Conservation (phyloP, 202 grass and related monocot genomes). For the Hordeum pubiflorum region DNA sequence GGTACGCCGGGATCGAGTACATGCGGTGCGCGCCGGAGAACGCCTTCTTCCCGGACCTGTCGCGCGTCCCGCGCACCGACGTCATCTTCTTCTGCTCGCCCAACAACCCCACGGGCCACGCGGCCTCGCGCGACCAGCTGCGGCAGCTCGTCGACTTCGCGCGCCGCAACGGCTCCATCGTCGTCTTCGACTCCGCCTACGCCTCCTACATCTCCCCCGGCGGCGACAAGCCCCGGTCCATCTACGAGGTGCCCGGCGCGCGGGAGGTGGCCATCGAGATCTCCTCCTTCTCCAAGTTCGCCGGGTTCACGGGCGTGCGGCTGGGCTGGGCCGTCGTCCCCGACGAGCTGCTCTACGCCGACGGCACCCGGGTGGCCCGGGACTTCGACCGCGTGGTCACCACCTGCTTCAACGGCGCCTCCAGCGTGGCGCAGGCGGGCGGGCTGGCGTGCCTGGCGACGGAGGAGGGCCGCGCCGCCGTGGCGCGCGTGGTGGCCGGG, state of each 20-base stretch:
- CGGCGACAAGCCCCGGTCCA: slow-evolving; percentile 36
- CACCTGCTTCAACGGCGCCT: slow-evolving; percentile 96
- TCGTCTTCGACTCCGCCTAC: slow-evolving; percentile 83
- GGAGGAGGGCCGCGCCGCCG: slow-evolving; percentile 43
- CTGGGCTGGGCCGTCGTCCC: slow-evolving; percentile 86
- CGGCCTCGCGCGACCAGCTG: slow-evolving; percentile 55
- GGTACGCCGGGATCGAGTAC: slow-evolving; percentile 70
- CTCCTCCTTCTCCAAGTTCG: slow-evolving; percentile 88
- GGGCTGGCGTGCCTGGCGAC: slow-evolving; percentile 61
- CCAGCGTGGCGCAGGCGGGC: slow-evolving; percentile 65
- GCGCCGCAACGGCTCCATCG: slow-evolving; percentile 70
- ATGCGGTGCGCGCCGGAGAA: slow-evolving; percentile 77
- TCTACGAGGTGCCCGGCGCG: slow-evolving; percentile 88
- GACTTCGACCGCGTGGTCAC: slow-evolving; percentile 89
- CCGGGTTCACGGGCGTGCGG: slow-evolving; percentile 84
- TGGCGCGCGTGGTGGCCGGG: slow-evolving; percentile 32
- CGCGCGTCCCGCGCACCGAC: slow-evolving; percentile 56
- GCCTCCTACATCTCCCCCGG: slow-evolving; percentile 43
- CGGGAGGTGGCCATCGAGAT: slow-evolving; percentile 97
- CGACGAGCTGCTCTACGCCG: slow-evolving; percentile 62
- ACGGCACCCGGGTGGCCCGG: slow-evolving; percentile 40
- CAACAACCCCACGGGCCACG: slow-evolving; percentile 91
- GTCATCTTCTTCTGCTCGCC: slow-evolving; percentile 98
- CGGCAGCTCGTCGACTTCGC: slow-evolving; percentile 66
- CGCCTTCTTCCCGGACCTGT: slow-evolving; percentile 79